These are phyloP conservation scores for fission yeast (Schizosaccharomyces pombe) DNA, from an alignment of 805 yeast species.

Conservation along the genomic window ASM294v3 CU329670.1:955001-955500, in stretches of 20 bases:
- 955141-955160: constrained; percentile 27
- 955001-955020: constrained; percentile 92
- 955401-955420: too few species aligned
- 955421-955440: too few species aligned
- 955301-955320: too few species aligned
- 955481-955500: neutral
- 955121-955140: neutral
- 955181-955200: constrained; percentile 95
- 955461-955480: too few species aligned
- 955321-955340: too few species aligned
- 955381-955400: too few species aligned
- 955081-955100: constrained; percentile 36
- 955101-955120: neutral
- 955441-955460: too few species aligned
- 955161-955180: constrained; percentile 66
- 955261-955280: neutral
- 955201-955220: constrained; percentile 23
- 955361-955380: too few species aligned
- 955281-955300: too few species aligned
- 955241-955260: neutral
- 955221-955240: neutral
- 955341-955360: too few species aligned
- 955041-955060: constrained; percentile 65
- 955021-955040: constrained; percentile 83
- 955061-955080: constrained; percentile 74